A percentile compares a stretch with the other conserved stretches of the same genome.
These are phyloP conservation scores for Orbilia ellipsospora DNA, from an alignment of 2,329 filamentous ascomycete genomes.

Conservation along the genomic window DNA sequence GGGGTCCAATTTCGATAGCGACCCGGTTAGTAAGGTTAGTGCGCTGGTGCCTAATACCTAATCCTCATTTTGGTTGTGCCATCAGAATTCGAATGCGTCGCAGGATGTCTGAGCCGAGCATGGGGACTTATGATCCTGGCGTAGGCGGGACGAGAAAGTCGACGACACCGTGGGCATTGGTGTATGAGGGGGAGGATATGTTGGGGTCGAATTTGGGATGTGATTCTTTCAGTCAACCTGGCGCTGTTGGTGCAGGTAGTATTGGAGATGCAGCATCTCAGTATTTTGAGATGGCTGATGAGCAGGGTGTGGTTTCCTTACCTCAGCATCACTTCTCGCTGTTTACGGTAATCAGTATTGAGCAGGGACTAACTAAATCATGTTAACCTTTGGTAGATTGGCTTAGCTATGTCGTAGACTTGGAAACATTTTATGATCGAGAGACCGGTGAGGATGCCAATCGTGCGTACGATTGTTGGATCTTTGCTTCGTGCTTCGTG, in stretches of 20 bases:
- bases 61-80: background rate
- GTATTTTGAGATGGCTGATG: constrained; percentile 6
- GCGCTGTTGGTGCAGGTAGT: background rate
- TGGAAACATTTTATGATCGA: constrained; percentile 13
- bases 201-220: constrained; percentile 3
- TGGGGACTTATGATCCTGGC: constrained; percentile 7
- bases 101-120: constrained; percentile 11
- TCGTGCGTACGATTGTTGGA: constrained; percentile 8
- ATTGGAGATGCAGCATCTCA: background rate
- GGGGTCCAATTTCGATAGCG: constrained; percentile 18
- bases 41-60: background rate
- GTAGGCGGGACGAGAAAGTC: background rate
- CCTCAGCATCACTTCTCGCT: background rate
- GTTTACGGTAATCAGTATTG: too few species aligned
- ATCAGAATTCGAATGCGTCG: constrained; percentile 4
- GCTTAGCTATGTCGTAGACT: constrained; percentile 4
- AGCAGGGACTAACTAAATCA: background rate
- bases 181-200: constrained; percentile 1
- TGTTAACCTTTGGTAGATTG: constrained; percentile 1
- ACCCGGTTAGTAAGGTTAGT: constrained; percentile 7
- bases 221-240: background rate
- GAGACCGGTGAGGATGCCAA: constrained; percentile 1
- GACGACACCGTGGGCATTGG: background rate
- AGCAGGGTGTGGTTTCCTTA: background rate
- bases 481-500: too few species aligned